Evolutionary conservation across 2,329 filamentous ascomycete species (phyloP).

Genomic region (Leptosphaerulina australis): DNA sequence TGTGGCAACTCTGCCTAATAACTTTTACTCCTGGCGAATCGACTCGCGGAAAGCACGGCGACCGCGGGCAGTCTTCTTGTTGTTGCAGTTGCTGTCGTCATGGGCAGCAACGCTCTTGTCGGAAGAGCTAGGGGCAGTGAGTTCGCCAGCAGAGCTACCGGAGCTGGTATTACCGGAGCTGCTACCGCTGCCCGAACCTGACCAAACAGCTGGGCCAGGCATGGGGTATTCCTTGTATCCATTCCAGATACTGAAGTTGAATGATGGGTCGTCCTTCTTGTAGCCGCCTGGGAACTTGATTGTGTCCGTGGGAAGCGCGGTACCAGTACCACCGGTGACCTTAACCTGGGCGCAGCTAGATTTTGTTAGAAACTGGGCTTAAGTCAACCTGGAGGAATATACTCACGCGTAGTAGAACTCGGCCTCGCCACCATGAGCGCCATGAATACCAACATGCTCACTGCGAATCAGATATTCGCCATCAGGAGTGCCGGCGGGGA

Average conservation of each 20-base stretch:
- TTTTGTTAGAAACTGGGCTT: neutral
- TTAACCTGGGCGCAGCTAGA: conserved; percentile 50
- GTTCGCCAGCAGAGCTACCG: neutral
- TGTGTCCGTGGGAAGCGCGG: conserved; percentile 33
- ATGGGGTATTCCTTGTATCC: conserved; percentile 31
- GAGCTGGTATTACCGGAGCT: neutral
- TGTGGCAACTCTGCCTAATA: neutral
- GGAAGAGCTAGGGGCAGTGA: neutral
- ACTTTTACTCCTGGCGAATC: neutral
- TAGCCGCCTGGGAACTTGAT: conserved; percentile 51
- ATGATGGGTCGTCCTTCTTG: conserved; percentile 36
- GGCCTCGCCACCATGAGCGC: conserved; percentile 37
- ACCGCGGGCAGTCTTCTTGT: neutral
- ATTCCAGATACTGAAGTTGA: conserved; percentile 27
- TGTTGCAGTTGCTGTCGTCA: neutral
- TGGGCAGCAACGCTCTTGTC: neutral
- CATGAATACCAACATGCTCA: conserved; percentile 54
- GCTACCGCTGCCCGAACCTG: conserved; percentile 1
- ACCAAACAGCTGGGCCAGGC: conserved; percentile 26
- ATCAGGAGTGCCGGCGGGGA: conserved; percentile 47
- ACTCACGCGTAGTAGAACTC: conserved; percentile 48
- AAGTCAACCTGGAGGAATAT: neutral
- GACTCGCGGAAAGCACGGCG: conserved; percentile 3
- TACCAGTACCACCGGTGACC: conserved; percentile 43
- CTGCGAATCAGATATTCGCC: conserved; percentile 53